Percentiles rank a stretch among this genome's conserved stretches.
Evolutionary conservation across 176 grass and related monocot species (phyloP).

Genomic region (Lolium rigidum): DNA sequence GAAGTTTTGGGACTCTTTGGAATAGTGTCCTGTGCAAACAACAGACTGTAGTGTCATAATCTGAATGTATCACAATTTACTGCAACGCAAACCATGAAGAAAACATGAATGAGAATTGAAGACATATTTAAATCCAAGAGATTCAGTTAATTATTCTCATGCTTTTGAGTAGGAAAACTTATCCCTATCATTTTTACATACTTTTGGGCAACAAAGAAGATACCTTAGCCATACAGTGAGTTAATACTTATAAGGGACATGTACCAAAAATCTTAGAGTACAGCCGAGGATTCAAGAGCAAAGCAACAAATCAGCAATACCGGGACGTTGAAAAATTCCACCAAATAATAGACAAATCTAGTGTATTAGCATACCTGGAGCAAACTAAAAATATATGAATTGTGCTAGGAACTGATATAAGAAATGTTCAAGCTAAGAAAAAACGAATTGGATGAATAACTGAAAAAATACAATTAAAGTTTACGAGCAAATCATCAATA

Average conservation of each 20-base stretch:
- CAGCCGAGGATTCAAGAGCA: too few species aligned
- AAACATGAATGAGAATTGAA: conserved; percentile 9
- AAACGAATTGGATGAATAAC: not conserved
- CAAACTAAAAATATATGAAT: conserved; percentile 1
- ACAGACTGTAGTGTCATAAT: conserved; percentile 22
- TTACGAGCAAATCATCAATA: not conserved
- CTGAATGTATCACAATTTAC: conserved; percentile 23
- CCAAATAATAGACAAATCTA: not conserved
- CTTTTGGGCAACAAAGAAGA: not conserved
- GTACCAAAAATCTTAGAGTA: conserved; percentile 8
- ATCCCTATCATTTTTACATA: conserved; percentile 12
- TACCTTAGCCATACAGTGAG: not conserved
- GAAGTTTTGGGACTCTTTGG: conserved; percentile 51
- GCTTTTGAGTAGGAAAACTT: not conserved
- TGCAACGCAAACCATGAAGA: not conserved
- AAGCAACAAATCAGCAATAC: not conserved
- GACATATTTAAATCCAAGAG: not conserved
- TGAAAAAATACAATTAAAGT: conserved; percentile 7
- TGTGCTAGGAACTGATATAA: not conserved
- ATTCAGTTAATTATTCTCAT: conserved; percentile 9
- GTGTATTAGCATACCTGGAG: not conserved
- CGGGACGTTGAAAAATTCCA: not conserved
- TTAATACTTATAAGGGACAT: conserved; percentile 11
- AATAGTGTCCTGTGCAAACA: conserved; percentile 50
- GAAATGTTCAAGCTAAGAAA: conserved; percentile 31